phyloP scores from a whole-genome alignment of 768 basidiomycete genomes.

The Tricholoma furcatifolium region DNA sequence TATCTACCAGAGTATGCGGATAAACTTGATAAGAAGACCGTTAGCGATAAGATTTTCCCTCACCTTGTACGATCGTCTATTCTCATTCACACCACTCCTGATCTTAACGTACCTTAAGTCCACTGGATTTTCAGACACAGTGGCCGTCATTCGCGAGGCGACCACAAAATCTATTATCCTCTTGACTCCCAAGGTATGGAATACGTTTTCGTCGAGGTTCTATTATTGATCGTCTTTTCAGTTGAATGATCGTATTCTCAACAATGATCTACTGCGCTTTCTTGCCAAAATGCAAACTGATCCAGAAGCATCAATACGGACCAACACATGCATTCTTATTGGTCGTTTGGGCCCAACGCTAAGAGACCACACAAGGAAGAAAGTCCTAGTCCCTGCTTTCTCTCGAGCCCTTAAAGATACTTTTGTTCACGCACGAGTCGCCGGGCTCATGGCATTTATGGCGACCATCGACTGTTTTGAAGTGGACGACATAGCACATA shows the following conservation, averaged over 20 bases:
- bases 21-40: slow-evolving; percentile 81
- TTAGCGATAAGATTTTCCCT: slow-evolving; percentile 90
- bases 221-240: slow-evolving; percentile 27
- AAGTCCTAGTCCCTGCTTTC: slow-evolving; percentile 97
- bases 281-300: slow-evolving; percentile 93
- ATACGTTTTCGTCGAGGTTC: not conserved
- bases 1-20: slow-evolving; percentile 81
- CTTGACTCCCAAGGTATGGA: slow-evolving; percentile 75
- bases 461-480: slow-evolving; percentile 91
- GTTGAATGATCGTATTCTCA: slow-evolving; percentile 89
- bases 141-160: slow-evolving; percentile 91
- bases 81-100: not conserved
- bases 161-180: slow-evolving; percentile 87
- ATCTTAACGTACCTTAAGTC: slow-evolving; percentile 50
- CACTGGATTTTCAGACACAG: slow-evolving; percentile 94
- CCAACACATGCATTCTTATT: slow-evolving; percentile 95
- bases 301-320: slow-evolving; percentile 91
- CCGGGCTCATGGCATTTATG: slow-evolving; percentile 94
- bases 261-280: slow-evolving; percentile 92
- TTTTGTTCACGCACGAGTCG: slow-evolving; percentile 91
- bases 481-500: slow-evolving; percentile 81
- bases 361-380: slow-evolving; percentile 86
- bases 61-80: slow-evolving; percentile 67
- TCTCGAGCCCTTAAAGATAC: slow-evolving; percentile 84
- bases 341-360: slow-evolving; percentile 86